Evolutionary conservation across 163 green algal genomes (phyloP).

Genomic region (Coccomyxa subellipsoidea): DNA sequence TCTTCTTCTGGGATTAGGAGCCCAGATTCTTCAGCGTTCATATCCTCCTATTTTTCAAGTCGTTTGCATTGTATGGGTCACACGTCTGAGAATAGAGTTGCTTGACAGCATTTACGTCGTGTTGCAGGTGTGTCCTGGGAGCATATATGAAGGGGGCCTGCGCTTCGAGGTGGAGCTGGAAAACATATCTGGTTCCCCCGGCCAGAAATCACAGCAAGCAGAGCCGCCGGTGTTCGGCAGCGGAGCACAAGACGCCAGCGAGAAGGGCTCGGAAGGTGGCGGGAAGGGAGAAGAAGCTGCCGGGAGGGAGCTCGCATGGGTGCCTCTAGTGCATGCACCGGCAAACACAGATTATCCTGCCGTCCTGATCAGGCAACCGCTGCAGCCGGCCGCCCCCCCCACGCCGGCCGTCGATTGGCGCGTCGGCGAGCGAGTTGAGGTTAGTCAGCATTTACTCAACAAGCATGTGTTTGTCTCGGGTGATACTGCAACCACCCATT

Average conservation of each 20-base stretch:
- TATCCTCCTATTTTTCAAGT: background rate
- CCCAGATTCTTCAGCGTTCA: background rate
- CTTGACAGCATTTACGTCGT: background rate
- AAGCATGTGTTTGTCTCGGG: background rate
- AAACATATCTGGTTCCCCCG: background rate
- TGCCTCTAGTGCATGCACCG: background rate
- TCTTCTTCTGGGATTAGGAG: background rate
- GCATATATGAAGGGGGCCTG: background rate
- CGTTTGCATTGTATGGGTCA: too few species aligned
- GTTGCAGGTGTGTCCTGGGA: background rate
- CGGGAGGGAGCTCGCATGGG: background rate
- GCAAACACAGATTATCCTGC: background rate
- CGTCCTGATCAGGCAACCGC: background rate
- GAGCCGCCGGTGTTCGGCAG: background rate
- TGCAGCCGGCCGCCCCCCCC: background rate
- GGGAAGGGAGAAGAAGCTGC: background rate
- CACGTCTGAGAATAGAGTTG: background rate
- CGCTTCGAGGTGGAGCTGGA: constrained; percentile 3
- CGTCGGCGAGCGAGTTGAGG: background rate
- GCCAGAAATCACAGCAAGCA: background rate
- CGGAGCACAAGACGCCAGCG: background rate
- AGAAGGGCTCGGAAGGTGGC: background rate
- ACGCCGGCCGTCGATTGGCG: background rate
- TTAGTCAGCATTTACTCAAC: too few species aligned
- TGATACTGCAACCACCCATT: background rate